Evolutionary conservation across 768 basidiomycete genomes (phyloP).

Genomic region (Xerocomellus chrysenteron): DNA sequence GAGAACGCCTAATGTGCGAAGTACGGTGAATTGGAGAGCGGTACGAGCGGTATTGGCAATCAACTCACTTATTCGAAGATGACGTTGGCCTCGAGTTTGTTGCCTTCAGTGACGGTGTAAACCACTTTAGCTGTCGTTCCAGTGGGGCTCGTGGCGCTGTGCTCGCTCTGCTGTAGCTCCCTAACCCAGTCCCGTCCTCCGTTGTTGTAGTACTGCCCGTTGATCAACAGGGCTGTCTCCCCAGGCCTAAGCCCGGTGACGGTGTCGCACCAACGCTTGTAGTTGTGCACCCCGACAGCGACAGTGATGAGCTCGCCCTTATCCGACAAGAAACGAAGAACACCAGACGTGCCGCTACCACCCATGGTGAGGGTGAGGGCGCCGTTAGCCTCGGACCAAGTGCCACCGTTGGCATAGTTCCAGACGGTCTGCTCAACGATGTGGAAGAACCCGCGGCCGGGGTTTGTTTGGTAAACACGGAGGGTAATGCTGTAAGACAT

Average conservation of each 20-base stretch:
- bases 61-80: slow-evolving; percentile 4
- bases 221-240: background rate
- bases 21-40: background rate
- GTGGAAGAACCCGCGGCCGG: background rate
- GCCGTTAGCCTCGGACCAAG: slow-evolving; percentile 28
- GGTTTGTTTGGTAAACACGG: slow-evolving; percentile 7
- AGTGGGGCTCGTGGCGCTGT: slow-evolving; percentile 2
- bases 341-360: slow-evolving; percentile 41
- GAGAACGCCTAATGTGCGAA: background rate
- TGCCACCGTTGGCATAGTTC: slow-evolving; percentile 20
- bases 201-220: too few species aligned
- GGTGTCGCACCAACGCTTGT: background rate
- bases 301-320: slow-evolving; percentile 34
- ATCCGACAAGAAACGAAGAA: slow-evolving; percentile 32
- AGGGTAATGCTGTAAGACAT: slow-evolving; percentile 10
- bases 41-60: too few species aligned
- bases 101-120: slow-evolving; percentile 5
- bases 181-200: background rate
- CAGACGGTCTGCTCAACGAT: slow-evolving; percentile 6
- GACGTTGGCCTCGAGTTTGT: slow-evolving; percentile 5
- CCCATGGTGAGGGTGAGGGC: slow-evolving; percentile 32
- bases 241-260: background rate
- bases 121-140: background rate
- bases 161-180: background rate
- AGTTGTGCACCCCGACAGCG: slow-evolving; percentile 15